phyloP scores from a whole-genome alignment of 1,284 basidiomycete species.

The Cutaneotrichosporon spelunceum region DNA sequence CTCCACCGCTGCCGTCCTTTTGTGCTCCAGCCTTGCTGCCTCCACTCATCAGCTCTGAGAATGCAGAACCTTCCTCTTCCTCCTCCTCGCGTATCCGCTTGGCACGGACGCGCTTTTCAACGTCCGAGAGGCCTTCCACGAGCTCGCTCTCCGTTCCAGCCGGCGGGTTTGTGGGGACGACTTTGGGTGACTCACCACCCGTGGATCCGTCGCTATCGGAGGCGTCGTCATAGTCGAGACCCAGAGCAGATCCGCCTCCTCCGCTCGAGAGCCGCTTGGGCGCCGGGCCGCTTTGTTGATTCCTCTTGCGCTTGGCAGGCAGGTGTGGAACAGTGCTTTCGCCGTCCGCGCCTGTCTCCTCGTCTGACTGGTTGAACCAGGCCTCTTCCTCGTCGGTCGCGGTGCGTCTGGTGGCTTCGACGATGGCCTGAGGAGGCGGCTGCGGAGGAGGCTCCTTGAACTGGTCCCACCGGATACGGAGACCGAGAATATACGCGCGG shows the following conservation, averaged over 20 bases:
- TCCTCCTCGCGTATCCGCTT: slow-evolving; percentile 67
- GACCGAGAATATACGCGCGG: slow-evolving; percentile 49
- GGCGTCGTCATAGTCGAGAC: slow-evolving; percentile 50
- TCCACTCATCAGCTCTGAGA: slow-evolving; percentile 13
- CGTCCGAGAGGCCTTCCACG: slow-evolving; percentile 49
- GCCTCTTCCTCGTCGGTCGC: slow-evolving; percentile 69
- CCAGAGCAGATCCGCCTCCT: slow-evolving; percentile 26
- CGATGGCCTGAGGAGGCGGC: slow-evolving; percentile 55
- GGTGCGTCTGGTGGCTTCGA: slow-evolving; percentile 54
- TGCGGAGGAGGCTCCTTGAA: slow-evolving; percentile 75
- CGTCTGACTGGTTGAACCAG: slow-evolving; percentile 80
- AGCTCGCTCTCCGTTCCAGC: slow-evolving; percentile 24
- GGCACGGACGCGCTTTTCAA: slow-evolving; percentile 58
- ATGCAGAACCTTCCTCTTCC: slow-evolving; percentile 60
- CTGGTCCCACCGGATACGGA: slow-evolving; percentile 82
- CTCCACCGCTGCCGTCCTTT: slow-evolving; percentile 16
- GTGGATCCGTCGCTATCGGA: slow-evolving; percentile 47
- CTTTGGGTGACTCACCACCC: slow-evolving; percentile 28
- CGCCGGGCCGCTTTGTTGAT: slow-evolving; percentile 19
- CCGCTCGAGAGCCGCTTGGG: slow-evolving; percentile 18
- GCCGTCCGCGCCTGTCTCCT: slow-evolving; percentile 30
- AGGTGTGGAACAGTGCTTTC: slow-evolving; percentile 1
- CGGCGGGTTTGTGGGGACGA: slow-evolving; percentile 8
- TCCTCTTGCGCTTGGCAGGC: slow-evolving; percentile 34
- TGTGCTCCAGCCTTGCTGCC: slow-evolving; percentile 11